Conservation (phyloP, 1,284 basidiomycete genomes). For the Rhodotorula mucilaginosa region DNA sequence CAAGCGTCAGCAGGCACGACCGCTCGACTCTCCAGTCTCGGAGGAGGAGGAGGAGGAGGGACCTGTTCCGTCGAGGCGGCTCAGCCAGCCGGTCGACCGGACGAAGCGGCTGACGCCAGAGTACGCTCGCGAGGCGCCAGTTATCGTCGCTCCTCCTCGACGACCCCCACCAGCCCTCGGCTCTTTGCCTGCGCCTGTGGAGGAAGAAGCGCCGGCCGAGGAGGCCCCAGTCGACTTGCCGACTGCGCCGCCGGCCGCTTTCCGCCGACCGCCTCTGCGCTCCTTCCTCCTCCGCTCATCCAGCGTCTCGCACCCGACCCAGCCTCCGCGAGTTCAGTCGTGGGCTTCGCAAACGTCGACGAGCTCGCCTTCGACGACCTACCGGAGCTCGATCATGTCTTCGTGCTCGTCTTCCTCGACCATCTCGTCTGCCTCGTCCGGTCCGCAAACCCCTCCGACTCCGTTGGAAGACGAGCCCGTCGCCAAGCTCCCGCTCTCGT, state of each 20-base stretch:
- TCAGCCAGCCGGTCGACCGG: too few species aligned
- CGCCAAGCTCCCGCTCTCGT: not conserved
- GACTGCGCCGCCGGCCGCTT: not conserved
- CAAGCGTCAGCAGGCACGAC: not conserved
- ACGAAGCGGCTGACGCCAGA: not conserved
- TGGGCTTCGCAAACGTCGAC: not conserved
- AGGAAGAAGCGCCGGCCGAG: not conserved
- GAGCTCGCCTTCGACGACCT: not conserved
- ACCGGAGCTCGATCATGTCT: conserved; percentile 2
- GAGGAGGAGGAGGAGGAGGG: too few species aligned
- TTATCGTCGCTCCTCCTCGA: not conserved
- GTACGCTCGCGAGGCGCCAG: not conserved
- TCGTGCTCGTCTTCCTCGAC: conserved; percentile 9
- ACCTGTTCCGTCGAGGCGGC: too few species aligned
- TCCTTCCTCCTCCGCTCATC: not conserved
- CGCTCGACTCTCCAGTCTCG: not conserved
- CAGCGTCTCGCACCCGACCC: not conserved
- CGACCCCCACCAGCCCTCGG: too few species aligned
- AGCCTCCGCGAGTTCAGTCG: not conserved
- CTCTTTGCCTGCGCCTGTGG: not conserved
- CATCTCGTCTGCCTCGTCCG: conserved; percentile 10
- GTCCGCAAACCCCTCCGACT: conserved; percentile 7
- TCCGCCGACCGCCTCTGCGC: not conserved
- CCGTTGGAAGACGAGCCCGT: not conserved
- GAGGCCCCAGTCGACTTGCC: not conserved